Base-by-base conservation (phyloP, 2,329 filamentous ascomycete genomes). In the Aureobasidium leucospermi region DNA sequence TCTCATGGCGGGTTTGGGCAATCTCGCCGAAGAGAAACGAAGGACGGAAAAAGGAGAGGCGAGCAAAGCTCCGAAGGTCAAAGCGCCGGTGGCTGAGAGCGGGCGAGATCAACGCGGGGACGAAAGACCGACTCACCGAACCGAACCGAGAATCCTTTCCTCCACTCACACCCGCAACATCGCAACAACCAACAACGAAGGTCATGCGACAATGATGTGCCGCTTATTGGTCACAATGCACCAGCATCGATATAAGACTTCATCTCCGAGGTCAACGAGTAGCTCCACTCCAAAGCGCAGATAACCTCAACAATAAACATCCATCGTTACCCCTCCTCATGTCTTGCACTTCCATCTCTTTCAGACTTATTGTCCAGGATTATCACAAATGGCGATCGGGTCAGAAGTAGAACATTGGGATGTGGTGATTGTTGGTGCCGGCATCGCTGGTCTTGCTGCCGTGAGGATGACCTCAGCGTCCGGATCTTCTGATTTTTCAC, bases 381-480 rank as follows among this genome's bases (percentile, higher is more conserved):
- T 48, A 31, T 41, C 31, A 58, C 32, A 58, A 58, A 58, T 58
- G 56, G 56, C 56, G 56, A 58, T 49, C 56, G 2, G 42, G 55
- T 58, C 56, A 49, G 45, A 58, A 58, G 56, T 58, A 58, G 56
- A 58, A 49, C 56, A 49, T 19, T 58, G 56, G 56, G 56, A 58
- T 32, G 34, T 58, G 23, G 45, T 58, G 1, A 49, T 52, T 69
- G 69, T 62, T 23, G 58, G 62, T 31, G 65, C 65, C 23, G 65
- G 66, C 28, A 67, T 67, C 36, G 63, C 61, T 19, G 65, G 65
- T 6, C 61, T 67, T 5, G 61, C 64, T 13, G 58, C 62, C 1
- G 64, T 65, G 59, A 7, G 49, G 10, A 23, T 13, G 23, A 49
- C 5, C 46, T 49, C 10, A 7, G 10, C 19, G 34, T 9, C 13